These are phyloP conservation scores for Pontederia paniculata DNA, from an alignment of 176 grass and related monocot genomes.

Conservation along the genomic window DNA sequence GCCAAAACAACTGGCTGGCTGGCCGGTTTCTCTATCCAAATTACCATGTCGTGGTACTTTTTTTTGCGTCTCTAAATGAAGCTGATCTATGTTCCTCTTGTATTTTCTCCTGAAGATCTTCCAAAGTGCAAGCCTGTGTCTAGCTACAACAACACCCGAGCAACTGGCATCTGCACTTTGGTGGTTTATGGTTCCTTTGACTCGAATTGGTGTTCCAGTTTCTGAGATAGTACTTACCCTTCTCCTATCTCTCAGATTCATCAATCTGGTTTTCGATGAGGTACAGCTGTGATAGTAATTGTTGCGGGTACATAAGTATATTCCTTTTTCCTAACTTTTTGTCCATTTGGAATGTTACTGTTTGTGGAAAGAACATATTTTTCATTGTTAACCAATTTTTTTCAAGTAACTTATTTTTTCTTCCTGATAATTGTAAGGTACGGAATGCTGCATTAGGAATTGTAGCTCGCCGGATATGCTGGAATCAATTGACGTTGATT, in stretches of 20 bases:
- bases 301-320: not conserved
- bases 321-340: too few relatives aligned
- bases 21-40: too few relatives aligned
- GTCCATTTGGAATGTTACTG: not conserved
- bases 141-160: conserved; percentile 82
- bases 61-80: conserved; percentile 2
- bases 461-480: conserved; percentile 64
- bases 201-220: conserved; percentile 59
- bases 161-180: conserved; percentile 86
- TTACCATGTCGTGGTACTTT: not conserved
- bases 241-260: conserved; percentile 85
- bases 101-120: conserved; percentile 57
- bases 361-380: not conserved
- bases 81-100: conserved; percentile 13
- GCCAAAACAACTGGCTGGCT: too few relatives aligned
- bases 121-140: conserved; percentile 90
- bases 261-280: conserved; percentile 98
- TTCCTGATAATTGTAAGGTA: conserved; percentile 32
- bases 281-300: conserved; percentile 20
- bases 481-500: conserved; percentile 51
- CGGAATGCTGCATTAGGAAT: conserved; percentile 72
- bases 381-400: not conserved
- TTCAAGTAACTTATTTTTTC: conserved; percentile 4
- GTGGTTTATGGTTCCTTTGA: conserved; percentile 91
- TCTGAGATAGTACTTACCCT: conserved; percentile 87